Conservation (phyloP, 2,329 filamentous ascomycete species). For the Penicillium sp. region DNA sequence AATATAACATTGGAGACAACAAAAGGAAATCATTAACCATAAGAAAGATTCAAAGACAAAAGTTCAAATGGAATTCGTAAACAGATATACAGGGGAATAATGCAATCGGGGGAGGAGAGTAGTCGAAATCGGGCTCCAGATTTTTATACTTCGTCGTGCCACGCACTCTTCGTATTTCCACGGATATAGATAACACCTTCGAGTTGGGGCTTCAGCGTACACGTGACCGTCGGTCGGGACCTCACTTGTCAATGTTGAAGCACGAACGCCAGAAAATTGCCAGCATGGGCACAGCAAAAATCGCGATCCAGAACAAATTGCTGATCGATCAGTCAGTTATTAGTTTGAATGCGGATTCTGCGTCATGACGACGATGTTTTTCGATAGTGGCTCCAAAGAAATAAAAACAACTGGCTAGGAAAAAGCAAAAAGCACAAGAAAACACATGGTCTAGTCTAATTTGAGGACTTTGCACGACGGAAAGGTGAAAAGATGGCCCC, state of each 20-base stretch:
- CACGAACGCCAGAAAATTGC: conserved; percentile 29
- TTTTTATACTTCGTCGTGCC: neutral
- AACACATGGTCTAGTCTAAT: conserved; percentile 8
- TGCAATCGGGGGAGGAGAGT: conserved; percentile 8
- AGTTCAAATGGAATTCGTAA: conserved; percentile 23
- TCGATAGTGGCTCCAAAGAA: conserved; percentile 13
- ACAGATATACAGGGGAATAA: conserved; percentile 38
- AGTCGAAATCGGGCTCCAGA: conserved; percentile 1
- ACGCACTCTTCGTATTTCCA: neutral
- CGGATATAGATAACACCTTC: neutral
- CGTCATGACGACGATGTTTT: neutral
- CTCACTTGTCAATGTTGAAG: neutral
- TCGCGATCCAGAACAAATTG: conserved; percentile 30
- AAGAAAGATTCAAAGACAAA: conserved; percentile 3
- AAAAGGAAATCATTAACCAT: conserved; percentile 26
- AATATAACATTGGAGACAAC: conserved; percentile 18
- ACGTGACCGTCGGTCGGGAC: neutral
- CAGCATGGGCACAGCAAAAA: conserved; percentile 26
- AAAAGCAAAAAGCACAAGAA: neutral
- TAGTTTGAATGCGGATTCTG: neutral
- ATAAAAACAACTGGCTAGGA: conserved; percentile 3
- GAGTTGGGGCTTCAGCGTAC: neutral
- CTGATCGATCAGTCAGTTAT: conserved; percentile 22
- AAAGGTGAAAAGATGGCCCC: conserved; percentile 40
- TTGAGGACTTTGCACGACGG: conserved; percentile 32